phyloP scores from a whole-genome alignment of 192 early-diverging fungal genomes.

The Geosiphon pyriformis region DNA sequence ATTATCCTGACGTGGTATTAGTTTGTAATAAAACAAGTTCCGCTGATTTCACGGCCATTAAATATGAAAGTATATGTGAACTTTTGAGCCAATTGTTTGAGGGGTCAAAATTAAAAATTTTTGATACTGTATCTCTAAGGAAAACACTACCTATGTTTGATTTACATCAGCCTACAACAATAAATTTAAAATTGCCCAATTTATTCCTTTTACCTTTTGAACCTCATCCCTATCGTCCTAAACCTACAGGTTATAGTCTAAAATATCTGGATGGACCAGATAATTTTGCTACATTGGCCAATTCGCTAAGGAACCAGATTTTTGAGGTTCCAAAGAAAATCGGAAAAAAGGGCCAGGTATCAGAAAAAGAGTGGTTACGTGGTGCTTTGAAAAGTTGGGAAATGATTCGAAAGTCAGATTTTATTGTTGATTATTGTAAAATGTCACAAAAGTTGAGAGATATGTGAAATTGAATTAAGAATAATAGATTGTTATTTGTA shows the following conservation, averaged over 20 bases:
- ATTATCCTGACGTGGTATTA: constrained; percentile 39
- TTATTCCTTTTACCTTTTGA: constrained; percentile 33
- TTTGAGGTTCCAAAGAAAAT: constrained; percentile 32
- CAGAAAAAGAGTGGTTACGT: constrained; percentile 41
- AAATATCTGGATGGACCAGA: constrained; percentile 28
- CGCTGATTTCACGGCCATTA: constrained; percentile 25
- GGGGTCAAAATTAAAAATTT: constrained; percentile 30
- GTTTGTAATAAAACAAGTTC: constrained; percentile 32
- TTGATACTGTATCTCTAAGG: constrained; percentile 29
- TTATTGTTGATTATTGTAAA: constrained; percentile 35
- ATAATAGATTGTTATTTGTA: neutral
- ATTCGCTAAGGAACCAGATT: constrained; percentile 31
- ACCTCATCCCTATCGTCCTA: neutral
- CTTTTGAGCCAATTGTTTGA: constrained; percentile 24
- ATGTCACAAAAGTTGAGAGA: constrained; percentile 20
- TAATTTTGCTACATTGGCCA: constrained; percentile 21
- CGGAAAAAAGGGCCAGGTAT: constrained; percentile 37
- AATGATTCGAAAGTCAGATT: constrained; percentile 34
- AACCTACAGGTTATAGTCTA: neutral
- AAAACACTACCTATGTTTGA: constrained; percentile 25
- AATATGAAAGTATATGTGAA: constrained; percentile 15
- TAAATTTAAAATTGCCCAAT: constrained; percentile 16
- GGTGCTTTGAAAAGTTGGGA: constrained; percentile 37
- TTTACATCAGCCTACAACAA: neutral
- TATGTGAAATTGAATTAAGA: constrained; percentile 8